Conservation (phyloP, 2,329 filamentous ascomycete genomes). For the Westerdykella aurantiaca region DNA sequence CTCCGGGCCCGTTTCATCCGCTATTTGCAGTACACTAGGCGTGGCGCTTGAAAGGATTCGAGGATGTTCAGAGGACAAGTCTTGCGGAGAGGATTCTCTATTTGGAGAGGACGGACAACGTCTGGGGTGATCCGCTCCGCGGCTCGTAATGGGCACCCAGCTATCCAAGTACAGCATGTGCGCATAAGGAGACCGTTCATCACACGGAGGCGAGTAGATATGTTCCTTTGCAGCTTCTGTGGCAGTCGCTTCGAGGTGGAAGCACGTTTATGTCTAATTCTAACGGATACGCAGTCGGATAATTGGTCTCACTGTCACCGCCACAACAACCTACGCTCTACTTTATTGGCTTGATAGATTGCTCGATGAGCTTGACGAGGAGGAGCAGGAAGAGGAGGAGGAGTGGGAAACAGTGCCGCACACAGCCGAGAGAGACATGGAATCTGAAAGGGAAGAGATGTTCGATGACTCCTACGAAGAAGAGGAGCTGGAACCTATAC, state of each 20-base stretch:
- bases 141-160: constrained; percentile 26
- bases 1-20: too few species aligned
- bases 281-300: constrained; percentile 18
- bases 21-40: too few species aligned
- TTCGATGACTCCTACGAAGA: constrained; percentile 30
- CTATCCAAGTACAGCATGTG: constrained; percentile 35
- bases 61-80: constrained; percentile 36
- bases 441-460: constrained; percentile 25
- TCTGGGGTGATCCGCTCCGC: constrained; percentile 21
- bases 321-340: constrained; percentile 16
- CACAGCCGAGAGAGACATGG: constrained; percentile 13
- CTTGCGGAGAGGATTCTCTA: constrained; percentile 34
- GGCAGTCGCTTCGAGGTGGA: too few species aligned
- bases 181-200: constrained; percentile 37
- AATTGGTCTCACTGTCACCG: constrained; percentile 17
- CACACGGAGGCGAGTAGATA: constrained; percentile 26
- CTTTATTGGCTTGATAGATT: constrained; percentile 19
- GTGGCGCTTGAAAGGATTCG: too few species aligned
- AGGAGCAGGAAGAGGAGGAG: constrained; percentile 8
- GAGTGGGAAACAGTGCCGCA: constrained; percentile 13
- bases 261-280: neutral
- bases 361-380: constrained; percentile 18
- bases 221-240: neutral
- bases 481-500: constrained; percentile 23
- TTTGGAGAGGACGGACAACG: constrained; percentile 24